These are phyloP conservation scores for Sanghuangporus weigelae DNA, from an alignment of 1,284 basidiomycete species.

Conservation along the genomic window DNA sequence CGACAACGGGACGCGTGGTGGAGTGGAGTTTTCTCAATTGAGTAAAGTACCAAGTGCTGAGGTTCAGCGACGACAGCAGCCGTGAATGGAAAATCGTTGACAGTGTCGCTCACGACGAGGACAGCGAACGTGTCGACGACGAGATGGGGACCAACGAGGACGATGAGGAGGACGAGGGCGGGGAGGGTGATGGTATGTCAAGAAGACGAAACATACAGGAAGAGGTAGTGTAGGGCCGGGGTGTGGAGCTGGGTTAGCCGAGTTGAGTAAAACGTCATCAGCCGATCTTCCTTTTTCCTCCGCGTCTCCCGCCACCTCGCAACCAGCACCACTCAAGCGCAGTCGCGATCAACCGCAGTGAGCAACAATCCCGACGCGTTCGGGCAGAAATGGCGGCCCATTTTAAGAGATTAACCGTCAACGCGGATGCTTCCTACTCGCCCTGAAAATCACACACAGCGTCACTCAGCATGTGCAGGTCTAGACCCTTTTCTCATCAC, in stretches of 20 bases:
- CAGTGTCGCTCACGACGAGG: background rate
- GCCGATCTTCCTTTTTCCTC: background rate
- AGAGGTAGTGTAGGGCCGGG: background rate
- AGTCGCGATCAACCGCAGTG: background rate
- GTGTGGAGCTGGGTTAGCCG: conserved; percentile 1
- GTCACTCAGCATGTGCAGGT: background rate
- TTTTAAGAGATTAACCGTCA: background rate
- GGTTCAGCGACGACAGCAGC: background rate
- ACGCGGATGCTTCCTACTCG: background rate
- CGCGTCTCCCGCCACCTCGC: background rate
- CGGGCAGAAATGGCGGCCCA: background rate
- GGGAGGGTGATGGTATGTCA: conserved; percentile 6
- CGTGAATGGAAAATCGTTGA: background rate
- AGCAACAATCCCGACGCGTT: background rate
- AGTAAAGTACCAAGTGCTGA: background rate
- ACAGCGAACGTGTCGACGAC: background rate
- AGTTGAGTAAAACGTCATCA: conserved; percentile 5
- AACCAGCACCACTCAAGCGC: too few relatives aligned
- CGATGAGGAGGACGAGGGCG: background rate
- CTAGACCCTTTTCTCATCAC: background rate
- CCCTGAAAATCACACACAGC: conserved; percentile 5
- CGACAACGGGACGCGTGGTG: conserved; percentile 5
- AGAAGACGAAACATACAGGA: background rate
- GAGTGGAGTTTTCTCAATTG: conserved; percentile 1
- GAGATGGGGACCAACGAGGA: background rate